phyloP scores from a whole-genome alignment of 129 eudicot species.

The Helichrysum umbraculigerum region DNA sequence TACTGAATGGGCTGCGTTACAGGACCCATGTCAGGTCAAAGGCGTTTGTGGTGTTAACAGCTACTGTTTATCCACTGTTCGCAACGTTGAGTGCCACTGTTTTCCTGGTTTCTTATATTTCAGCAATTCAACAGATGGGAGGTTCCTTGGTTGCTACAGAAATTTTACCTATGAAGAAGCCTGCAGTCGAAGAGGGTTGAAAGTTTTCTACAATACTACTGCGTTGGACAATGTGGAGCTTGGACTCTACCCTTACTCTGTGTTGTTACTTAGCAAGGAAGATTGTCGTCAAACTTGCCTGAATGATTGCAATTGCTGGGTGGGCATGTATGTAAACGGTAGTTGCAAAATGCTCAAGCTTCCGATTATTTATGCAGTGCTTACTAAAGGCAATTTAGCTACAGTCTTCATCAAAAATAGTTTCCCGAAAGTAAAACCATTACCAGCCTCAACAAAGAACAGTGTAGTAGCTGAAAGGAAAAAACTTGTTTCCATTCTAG shows the following conservation, averaged over 20 bases:
- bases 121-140: background rate
- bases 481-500: conserved; percentile 18
- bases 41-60: conserved; percentile 43
- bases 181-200: conserved; percentile 8
- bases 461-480: background rate
- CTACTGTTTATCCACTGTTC: conserved; percentile 16
- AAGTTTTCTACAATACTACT: background rate
- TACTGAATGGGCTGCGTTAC: conserved; percentile 26
- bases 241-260: conserved; percentile 5
- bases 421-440: too few relatives aligned
- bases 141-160: conserved; percentile 38
- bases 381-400: background rate
- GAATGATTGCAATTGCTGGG: conserved; percentile 43
- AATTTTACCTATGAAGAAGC: conserved; percentile 31
- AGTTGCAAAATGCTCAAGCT: conserved; percentile 17
- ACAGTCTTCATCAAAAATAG: conserved; percentile 29
- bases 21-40: conserved; percentile 25
- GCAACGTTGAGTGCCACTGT: conserved; percentile 17
- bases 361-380: conserved; percentile 26
- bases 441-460: background rate
- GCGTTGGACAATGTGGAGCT: background rate
- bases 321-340: background rate
- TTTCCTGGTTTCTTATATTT: conserved; percentile 35
- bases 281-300: conserved; percentile 29
- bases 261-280: background rate